Evolutionary conservation across 306 rosid genomes (phyloP).

Genomic region (Biancaea sappan): DNA sequence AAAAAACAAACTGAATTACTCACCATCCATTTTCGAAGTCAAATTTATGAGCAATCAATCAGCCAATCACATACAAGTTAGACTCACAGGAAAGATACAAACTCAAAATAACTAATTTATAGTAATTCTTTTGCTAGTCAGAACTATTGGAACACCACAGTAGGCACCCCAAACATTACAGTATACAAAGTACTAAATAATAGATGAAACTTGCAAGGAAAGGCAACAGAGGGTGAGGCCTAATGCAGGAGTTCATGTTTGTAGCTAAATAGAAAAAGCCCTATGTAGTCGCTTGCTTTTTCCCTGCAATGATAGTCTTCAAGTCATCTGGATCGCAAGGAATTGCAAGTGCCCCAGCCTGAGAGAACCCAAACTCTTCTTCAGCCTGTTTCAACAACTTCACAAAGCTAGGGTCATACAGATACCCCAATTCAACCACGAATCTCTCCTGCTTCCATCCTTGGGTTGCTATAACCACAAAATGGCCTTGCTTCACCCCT

Average conservation of each 20-base stretch:
- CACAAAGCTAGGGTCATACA: slow-evolving; percentile 42
- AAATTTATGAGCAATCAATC: too few relatives aligned
- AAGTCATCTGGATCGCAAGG: slow-evolving; percentile 46
- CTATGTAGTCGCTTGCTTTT: slow-evolving; percentile 15
- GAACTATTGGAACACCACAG: background rate
- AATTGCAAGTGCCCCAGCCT: slow-evolving; percentile 44
- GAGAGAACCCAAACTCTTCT: slow-evolving; percentile 54
- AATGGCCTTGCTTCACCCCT: slow-evolving; percentile 50
- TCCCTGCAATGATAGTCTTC: slow-evolving; percentile 39
- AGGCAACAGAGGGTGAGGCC: background rate
- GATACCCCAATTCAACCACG: slow-evolving; percentile 31
- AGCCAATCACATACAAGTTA: too few relatives aligned
- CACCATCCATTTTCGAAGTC: too few relatives aligned
- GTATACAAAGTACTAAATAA: background rate
- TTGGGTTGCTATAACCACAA: slow-evolving; percentile 48
- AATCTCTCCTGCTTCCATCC: slow-evolving; percentile 47
- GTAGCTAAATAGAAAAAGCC: background rate
- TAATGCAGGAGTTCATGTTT: background rate
- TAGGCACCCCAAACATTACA: background rate
- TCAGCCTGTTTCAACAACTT: slow-evolving; percentile 50
- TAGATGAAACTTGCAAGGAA: background rate
- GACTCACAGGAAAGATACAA: background rate
- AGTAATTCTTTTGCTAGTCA: background rate
- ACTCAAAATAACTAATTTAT: background rate
- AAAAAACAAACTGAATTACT: too few relatives aligned